These are phyloP conservation scores for Populus euphratica DNA, from an alignment of 345 rosid genomes.

Conservation along the genomic window DNA sequence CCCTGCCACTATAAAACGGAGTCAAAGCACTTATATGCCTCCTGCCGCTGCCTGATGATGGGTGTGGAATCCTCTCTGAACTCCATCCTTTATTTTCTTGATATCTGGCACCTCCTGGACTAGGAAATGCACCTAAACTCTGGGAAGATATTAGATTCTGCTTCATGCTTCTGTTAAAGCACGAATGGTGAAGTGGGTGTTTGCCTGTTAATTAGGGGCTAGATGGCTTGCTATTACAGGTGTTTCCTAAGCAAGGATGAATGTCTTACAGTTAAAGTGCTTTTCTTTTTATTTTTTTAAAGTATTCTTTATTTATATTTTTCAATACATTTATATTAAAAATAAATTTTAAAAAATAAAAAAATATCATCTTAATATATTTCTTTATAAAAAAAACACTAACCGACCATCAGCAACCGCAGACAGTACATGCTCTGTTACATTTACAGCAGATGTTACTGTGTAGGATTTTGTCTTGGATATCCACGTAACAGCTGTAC, in stretches of 20 bases:
- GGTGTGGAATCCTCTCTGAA: constrained; percentile 75
- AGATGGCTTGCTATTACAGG: neutral
- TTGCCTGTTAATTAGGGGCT: neutral
- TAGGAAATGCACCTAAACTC: constrained; percentile 20
- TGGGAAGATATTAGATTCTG: constrained; percentile 19
- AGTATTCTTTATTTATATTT: no score
- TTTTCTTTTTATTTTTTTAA: no score
- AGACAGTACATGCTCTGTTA: neutral
- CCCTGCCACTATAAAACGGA: constrained; percentile 75
- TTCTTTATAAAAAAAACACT: no score
- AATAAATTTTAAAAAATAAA: no score
- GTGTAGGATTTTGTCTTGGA: neutral
- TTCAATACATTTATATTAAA: no score
- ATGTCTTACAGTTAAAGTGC: neutral
- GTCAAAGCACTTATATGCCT: constrained; percentile 58
- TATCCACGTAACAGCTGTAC: neutral
- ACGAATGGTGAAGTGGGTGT: constrained; percentile 11
- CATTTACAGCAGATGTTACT: neutral
- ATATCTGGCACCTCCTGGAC: constrained; percentile 23
- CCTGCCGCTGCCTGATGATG: constrained; percentile 35
- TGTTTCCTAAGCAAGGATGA: neutral
- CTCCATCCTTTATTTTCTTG: constrained; percentile 67
- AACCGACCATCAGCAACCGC: no score
- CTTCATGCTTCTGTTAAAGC: constrained; percentile 13
- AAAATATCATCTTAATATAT: no score